These are phyloP conservation scores for Butyriboletus loyo DNA, from an alignment of 768 basidiomycete species.

Conservation along the genomic window DNA sequence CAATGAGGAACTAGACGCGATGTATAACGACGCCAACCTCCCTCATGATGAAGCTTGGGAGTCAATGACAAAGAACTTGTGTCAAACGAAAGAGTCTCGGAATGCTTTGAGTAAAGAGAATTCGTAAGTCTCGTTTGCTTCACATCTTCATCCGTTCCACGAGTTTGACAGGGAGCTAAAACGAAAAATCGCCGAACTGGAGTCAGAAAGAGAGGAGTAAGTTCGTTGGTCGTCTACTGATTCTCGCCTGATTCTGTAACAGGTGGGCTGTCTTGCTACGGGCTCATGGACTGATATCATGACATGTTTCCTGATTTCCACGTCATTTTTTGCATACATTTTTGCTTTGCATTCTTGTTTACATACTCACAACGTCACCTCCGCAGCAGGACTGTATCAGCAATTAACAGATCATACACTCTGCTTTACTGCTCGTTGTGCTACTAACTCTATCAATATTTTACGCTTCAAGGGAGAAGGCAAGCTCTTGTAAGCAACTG, in stretches of 20 bases:
- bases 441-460: conserved; percentile 13
- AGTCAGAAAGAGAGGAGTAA: conserved; percentile 79
- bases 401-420: conserved; percentile 11
- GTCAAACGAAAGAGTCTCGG: conserved; percentile 68
- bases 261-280: conserved; percentile 70
- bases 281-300: conserved; percentile 43
- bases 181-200: conserved; percentile 63
- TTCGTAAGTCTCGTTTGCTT: conserved; percentile 48
- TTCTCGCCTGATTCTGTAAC: conserved; percentile 11
- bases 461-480: conserved; percentile 23
- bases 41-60: conserved; percentile 81
- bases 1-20: conserved; percentile 89
- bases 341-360: conserved; percentile 20
- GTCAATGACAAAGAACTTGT: conserved; percentile 72
- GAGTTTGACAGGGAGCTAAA: conserved; percentile 55
- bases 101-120: conserved; percentile 80
- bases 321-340: conserved; percentile 17
- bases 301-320: conserved; percentile 22
- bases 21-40: conserved; percentile 83
- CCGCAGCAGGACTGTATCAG: conserved; percentile 19
- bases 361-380: conserved; percentile 18
- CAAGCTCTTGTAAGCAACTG: conserved; percentile 16
- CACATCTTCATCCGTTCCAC: conserved; percentile 1
- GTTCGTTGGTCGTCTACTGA: conserved; percentile 25
- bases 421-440: conserved; percentile 9